Evolutionary conservation across 1,284 basidiomycete species (phyloP), one percentile per base, ranked within the genome.

Genomic region (Cutaneotrichosporon sp.): DNA sequence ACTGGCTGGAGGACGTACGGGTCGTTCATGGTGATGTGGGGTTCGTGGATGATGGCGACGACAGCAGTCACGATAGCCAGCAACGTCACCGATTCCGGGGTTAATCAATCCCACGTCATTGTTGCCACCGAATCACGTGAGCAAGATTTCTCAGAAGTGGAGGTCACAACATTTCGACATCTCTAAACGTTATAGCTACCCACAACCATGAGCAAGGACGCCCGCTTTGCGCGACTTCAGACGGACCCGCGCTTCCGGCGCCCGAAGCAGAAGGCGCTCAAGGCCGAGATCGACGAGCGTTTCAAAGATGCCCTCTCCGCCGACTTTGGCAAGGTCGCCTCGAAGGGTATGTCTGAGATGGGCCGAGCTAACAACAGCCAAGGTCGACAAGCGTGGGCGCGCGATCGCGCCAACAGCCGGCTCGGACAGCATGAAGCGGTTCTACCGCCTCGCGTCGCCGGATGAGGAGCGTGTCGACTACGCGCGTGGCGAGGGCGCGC

Each of bases 331-430:
- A 74, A 73, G 34, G 76, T 67, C 30, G 70, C 74, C 42, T 73
- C 75, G 46, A 74, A 76, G 69, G 68, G 77, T 65, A 56, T 55
- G 66, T 56, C 61, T 57, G 31, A 46, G 26, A 32, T 26, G 58
- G 42, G 32, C 18, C 55, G 57, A 21, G 47, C 68, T 66, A n/a
- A 69, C 64, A 6, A 4, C 51, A 86, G 86, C 82, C 51, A 86
- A 85, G 66, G 90, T 95, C 57, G 96, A 98, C 84, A 97, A 96
- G 81, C 97, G 95, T 77, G 95, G 95, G 13, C 86, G 94, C 56
- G 83, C 85, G 21, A 76, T 95, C n/a, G 84, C 88, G 34, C 83
- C 84, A 32, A 86, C 84, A 8, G 86, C 89, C 62, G 87, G 90
- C 61, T 84, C 86, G 65, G 90, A 94, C 65, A 87, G 89, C 70